phyloP scores from a whole-genome alignment of 2,329 filamentous ascomycete genomes.

The Sarocladium brachiariae region DNA sequence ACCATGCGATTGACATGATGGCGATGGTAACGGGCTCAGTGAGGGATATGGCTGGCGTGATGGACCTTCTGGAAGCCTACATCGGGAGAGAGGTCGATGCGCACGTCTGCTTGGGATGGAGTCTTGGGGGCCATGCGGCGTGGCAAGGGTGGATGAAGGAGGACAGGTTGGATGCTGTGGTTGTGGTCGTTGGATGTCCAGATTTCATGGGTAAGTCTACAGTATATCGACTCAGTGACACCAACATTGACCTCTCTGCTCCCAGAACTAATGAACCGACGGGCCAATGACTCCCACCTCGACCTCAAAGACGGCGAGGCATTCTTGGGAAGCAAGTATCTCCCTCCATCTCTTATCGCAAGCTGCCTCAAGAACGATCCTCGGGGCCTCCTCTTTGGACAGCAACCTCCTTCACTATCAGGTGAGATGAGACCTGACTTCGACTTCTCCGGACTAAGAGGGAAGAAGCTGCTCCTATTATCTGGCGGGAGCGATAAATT shows the following conservation, averaged over 20 bases:
- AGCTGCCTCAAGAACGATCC: constrained; percentile 65
- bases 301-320: constrained; percentile 47
- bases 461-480: constrained; percentile 59
- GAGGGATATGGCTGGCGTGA: constrained; percentile 65
- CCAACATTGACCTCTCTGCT: not conserved
- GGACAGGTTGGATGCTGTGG: constrained; percentile 67
- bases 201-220: constrained; percentile 63
- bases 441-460: constrained; percentile 18
- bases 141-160: constrained; percentile 82
- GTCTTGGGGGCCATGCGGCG: constrained; percentile 77
- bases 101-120: constrained; percentile 75
- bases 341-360: constrained; percentile 61
- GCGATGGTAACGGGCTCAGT: constrained; percentile 66
- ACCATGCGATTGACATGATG: constrained; percentile 91
- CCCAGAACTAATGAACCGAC: constrained; percentile 63
- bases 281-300: constrained; percentile 55
- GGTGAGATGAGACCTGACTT: not conserved
- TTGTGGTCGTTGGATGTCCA: constrained; percentile 81
- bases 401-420: constrained; percentile 26
- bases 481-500: constrained; percentile 63
- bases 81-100: constrained; percentile 46
- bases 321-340: constrained; percentile 73
- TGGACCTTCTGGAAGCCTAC: constrained; percentile 73
- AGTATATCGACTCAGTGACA: not conserved
- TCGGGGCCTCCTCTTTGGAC: constrained; percentile 62